Evolutionary conservation across 106 monocot genomes (phyloP), one percentile per base, ranked within the genome.

Genomic region (Hemerocallis citrina): DNA sequence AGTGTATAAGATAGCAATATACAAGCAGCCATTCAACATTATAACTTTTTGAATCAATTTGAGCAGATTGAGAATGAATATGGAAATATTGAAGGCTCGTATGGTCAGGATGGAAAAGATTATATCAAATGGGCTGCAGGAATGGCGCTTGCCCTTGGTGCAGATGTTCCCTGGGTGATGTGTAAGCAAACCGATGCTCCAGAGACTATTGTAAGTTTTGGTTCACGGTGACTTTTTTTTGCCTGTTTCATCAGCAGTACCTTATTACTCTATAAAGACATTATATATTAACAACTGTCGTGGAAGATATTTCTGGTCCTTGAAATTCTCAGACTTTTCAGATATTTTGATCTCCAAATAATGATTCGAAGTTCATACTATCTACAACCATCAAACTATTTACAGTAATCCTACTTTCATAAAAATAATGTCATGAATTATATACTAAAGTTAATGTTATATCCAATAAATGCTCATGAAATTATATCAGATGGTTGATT

Each of bases 51-150:
- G 14, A 21, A 33, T 9, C 36, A 63, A 62, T 38, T 81, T 68
- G 22, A 61, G 73, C 80, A 96, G 95, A 87, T 96, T 76, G 95
- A 96, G 70, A 96, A 96, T 84, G 95, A 96, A 74, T 96, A 96
- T 79, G 95, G 95, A 32, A 81, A 90, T 62, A 62, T 96, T 72
- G 86, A 96, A 75, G 72, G 70, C 1, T 64, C 57, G 7, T 96
- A 84, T 87, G 95, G 95, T 21, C 68, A 86, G 52, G 54, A 62
- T 58, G 95, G 95, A 31, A 86, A 84, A 68, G 67, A 74, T 44
- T 96, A 96, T 77, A 44, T 87, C 42, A 73, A 81, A 75, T 96
- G 95, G 95, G 95, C 95, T 55, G 86, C 90, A 66, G 21, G 58
- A 35, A 84, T 96, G 89, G 95, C 95, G 47, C 65, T 87, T 61